Evolutionary conservation across 2,329 filamentous ascomycete genomes (phyloP), one percentile per base, ranked within the genome.

Genomic region (Penicillium expansum): DNA sequence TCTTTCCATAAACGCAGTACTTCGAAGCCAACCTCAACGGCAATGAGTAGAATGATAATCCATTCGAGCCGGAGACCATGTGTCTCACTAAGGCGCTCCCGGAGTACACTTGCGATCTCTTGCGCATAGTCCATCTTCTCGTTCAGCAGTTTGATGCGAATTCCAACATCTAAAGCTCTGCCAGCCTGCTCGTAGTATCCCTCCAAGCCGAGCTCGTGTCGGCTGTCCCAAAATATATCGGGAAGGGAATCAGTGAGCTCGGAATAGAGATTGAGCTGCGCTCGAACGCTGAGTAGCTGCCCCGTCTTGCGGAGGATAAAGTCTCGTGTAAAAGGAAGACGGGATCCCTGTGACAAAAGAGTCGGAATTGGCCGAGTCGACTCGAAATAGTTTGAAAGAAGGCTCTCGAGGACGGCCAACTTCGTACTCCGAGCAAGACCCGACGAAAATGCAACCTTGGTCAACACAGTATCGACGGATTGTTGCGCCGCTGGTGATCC

Each of bases 91-190:
- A 95, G 82, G 71, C 92, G 87, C 73, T 97, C 91, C 56, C 94
- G 82, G 59, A 97, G 77, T 16, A 97, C 92, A 51, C 82, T 90
- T 7, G 94, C 92, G 72, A 97, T 97, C 74, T 97, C 93, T 69
- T 94, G 90, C 1, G 93, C 94, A 72, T 99, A 97, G 69, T 96
- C 93, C 85, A 99, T 95, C 78, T 96, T 96, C 77, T 96, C 91
- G 73, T 99, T 99, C 65, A 97, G 77, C 18, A 91, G 87, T 67
- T 90, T 90, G 76, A 97, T 97, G 49, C 94, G 84, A 27, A 94
- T 90, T 33, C 90, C 90, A 24, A 97, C 92, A 74, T 97, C 94
- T 35, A 99, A 82, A 0, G 92, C 91, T 53, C 88, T 86, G 39
- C 93, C 92, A 39, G 97, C 91, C 73, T 94, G 90, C 65, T 96